phyloP scores from a whole-genome alignment of 495 filamentous ascomycete genomes.

The Penicillium angulare region DNA sequence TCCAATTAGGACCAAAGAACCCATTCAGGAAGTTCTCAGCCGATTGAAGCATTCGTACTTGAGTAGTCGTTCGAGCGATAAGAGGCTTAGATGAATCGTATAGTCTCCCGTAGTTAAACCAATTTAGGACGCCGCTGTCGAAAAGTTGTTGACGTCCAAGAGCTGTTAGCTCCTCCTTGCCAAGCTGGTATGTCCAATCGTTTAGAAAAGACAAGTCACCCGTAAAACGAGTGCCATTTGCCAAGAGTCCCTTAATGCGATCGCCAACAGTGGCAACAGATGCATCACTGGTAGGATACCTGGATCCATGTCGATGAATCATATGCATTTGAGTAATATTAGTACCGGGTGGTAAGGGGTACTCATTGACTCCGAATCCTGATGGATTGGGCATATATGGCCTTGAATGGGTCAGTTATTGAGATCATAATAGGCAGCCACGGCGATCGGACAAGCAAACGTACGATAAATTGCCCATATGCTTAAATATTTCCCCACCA shows the following conservation, averaged over 20 bases:
- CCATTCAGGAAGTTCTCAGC: slow-evolving; percentile 4
- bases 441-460: not conserved
- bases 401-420: not conserved
- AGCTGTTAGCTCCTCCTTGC: not conserved
- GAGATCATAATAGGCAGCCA: not conserved
- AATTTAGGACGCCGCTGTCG: slow-evolving; percentile 1
- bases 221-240: not conserved
- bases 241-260: not conserved
- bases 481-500: not conserved
- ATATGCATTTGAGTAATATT: slow-evolving; percentile 8
- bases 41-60: slow-evolving; percentile 1
- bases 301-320: slow-evolving; percentile 3
- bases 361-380: slow-evolving; percentile 1
- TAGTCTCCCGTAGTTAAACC: slow-evolving; percentile 3
- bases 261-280: not conserved
- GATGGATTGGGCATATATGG: slow-evolving; percentile 3
- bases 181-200: not conserved
- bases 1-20: slow-evolving; percentile 3
- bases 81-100: slow-evolving; percentile 1
- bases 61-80: slow-evolving; percentile 1
- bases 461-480: slow-evolving; percentile 4
- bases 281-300: not conserved
- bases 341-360: not conserved
- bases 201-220: not conserved
- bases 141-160: slow-evolving; percentile 4